Evolutionary conservation across 148 eudicot species (phyloP).

Genomic region (Persicaria tinctoria): DNA sequence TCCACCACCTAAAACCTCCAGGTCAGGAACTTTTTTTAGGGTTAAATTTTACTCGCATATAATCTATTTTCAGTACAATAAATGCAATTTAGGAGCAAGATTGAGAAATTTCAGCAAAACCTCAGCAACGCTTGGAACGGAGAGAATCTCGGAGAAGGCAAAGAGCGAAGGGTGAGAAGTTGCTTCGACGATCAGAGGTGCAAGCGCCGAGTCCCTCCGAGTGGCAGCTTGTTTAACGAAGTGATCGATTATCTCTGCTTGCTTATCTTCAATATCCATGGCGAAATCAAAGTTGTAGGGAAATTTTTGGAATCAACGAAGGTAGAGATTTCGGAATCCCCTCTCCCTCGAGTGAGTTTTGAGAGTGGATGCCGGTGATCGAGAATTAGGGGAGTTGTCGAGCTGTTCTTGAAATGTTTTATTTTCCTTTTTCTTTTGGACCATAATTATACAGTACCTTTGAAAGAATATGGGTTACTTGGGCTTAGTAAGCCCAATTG

Average conservation of each 20-base stretch:
- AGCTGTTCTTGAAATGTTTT: neutral
- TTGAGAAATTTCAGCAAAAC: constrained; percentile 21
- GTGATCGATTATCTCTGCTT: constrained; percentile 76
- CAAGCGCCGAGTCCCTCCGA: constrained; percentile 46
- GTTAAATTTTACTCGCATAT: neutral
- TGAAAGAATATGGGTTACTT: neutral
- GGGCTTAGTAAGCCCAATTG: neutral
- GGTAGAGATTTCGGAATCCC: neutral
- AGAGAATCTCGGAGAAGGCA: constrained; percentile 91
- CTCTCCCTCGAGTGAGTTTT: neutral
- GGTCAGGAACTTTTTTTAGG: neutral
- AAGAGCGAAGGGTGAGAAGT: constrained; percentile 85
- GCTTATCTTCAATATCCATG: constrained; percentile 88
- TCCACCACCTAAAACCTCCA: neutral
- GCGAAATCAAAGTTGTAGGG: neutral
- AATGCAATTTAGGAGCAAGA: neutral
- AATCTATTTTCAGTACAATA: neutral
- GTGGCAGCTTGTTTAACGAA: constrained; percentile 66
- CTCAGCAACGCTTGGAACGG: constrained; percentile 61
- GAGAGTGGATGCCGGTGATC: constrained; percentile 12
- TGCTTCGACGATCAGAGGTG: constrained; percentile 54
- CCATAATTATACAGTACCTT: no score
- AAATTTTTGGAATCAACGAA: no score
- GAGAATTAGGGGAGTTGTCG: constrained; percentile 7
- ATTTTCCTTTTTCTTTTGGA: neutral